Percentiles rank a stretch among this genome's conserved stretches.
These are phyloP conservation scores for Brassica rapa DNA, from an alignment of 345 rosid species.

Conservation along the genomic window DNA sequence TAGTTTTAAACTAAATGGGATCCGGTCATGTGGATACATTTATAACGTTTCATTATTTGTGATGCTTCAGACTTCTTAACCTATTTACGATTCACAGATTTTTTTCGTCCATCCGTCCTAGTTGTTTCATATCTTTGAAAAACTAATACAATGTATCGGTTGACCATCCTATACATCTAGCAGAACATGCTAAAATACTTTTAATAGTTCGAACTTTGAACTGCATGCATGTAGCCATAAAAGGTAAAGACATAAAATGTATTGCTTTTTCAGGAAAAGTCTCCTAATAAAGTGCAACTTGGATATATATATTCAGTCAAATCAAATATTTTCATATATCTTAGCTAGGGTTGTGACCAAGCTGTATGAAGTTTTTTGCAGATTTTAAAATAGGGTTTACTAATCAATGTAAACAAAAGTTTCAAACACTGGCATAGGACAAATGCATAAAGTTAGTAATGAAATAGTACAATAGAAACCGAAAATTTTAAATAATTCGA, in stretches of 20 bases:
- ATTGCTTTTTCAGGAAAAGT: neutral
- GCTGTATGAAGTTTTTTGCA: neutral
- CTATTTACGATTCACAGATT: neutral
- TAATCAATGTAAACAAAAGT: conserved; percentile 2
- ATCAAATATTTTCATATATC: neutral
- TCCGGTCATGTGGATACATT: conserved; percentile 1
- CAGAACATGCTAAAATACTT: neutral
- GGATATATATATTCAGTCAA: neutral
- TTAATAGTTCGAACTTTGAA: neutral
- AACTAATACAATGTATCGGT: neutral
- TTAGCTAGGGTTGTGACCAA: neutral
- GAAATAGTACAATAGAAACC: neutral
- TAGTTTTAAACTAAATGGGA: neutral
- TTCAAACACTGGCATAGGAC: conserved; percentile 1
- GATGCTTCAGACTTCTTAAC: neutral
- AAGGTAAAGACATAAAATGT: neutral
- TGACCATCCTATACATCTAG: neutral
- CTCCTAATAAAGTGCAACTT: conserved; percentile 4
- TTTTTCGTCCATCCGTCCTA: neutral
- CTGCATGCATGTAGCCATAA: neutral
- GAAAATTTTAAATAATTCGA: neutral
- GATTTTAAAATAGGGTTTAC: neutral
- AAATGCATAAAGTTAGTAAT: neutral
- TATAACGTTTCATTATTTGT: neutral
- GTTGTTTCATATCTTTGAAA: neutral